phyloP scores from a whole-genome alignment of 73 alveolate genomes.

The Tetrahymena elliotti region DNA sequence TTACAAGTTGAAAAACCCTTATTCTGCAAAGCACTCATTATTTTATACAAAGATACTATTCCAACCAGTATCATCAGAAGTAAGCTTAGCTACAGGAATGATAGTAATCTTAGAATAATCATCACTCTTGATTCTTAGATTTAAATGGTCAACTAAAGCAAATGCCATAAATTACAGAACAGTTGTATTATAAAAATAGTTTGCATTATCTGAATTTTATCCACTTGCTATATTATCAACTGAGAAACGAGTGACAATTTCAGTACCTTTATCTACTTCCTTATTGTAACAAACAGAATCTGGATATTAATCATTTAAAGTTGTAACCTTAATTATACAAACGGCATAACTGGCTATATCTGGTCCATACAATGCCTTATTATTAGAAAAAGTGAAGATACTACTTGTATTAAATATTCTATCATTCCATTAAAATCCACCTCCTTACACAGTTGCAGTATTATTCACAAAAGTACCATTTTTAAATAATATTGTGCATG shows the following conservation, averaged over 20 bases:
- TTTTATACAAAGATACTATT: not conserved
- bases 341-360: not conserved
- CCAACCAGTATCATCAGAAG: not conserved
- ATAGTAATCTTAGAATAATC: not conserved
- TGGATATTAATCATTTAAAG: not conserved
- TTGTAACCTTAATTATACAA: not conserved
- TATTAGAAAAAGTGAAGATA: not conserved
- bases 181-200: not conserved
- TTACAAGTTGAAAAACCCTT: not conserved
- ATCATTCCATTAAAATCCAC: not conserved
- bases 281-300: not conserved
- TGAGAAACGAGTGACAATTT: not conserved
- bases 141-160: not conserved
- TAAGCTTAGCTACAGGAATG: not conserved
- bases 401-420: not conserved
- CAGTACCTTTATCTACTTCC: not conserved
- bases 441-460: not conserved
- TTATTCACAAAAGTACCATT: not conserved
- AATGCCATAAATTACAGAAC: not conserved
- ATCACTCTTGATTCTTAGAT: not conserved
- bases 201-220: not conserved
- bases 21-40: not conserved
- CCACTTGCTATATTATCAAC: not conserved
- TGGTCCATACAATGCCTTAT: not conserved
- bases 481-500: not conserved